phyloP scores from a whole-genome alignment of 2,329 filamentous ascomycete species.

The Moelleriella libera region DNA sequence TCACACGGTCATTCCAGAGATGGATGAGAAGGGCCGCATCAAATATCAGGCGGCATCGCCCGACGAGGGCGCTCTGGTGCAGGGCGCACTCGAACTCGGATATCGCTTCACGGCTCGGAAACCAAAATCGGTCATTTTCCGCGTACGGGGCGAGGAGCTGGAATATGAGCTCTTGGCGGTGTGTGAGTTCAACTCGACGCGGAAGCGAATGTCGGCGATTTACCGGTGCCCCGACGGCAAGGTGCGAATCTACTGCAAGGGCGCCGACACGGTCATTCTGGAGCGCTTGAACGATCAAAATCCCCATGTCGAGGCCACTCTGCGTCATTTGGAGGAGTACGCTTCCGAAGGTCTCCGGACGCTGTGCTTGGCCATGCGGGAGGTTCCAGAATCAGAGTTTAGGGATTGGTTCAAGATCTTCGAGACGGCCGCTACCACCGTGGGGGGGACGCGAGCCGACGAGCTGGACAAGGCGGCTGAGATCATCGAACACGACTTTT shows the following conservation, averaged over 20 bases:
- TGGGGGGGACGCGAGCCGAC: slow-evolving; percentile 82
- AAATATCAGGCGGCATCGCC: slow-evolving; percentile 97
- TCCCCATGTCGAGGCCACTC: slow-evolving; percentile 73
- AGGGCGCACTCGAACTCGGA: slow-evolving; percentile 73
- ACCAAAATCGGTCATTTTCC: slow-evolving; percentile 75
- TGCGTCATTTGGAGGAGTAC: slow-evolving; percentile 96
- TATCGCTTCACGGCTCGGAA: slow-evolving; percentile 87
- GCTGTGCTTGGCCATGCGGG: slow-evolving; percentile 86
- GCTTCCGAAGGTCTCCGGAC: slow-evolving; percentile 92
- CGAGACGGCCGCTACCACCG: slow-evolving; percentile 77
- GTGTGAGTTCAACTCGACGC: slow-evolving; percentile 91
- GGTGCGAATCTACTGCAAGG: slow-evolving; percentile 87
- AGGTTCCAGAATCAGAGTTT: slow-evolving; percentile 80
- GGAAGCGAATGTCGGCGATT: slow-evolving; percentile 96
- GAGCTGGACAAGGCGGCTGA: slow-evolving; percentile 96
- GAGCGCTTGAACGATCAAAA: slow-evolving; percentile 78
- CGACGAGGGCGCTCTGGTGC: slow-evolving; percentile 91
- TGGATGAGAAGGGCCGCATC: slow-evolving; percentile 66
- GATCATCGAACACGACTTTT: slow-evolving; percentile 85
- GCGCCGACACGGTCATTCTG: slow-evolving; percentile 92
- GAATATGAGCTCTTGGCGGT: slow-evolving; percentile 90
- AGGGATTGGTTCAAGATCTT: slow-evolving; percentile 77
- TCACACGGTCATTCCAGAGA: slow-evolving; percentile 93
- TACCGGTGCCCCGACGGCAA: slow-evolving; percentile 94
- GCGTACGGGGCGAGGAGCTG: slow-evolving; percentile 53